Evolutionary conservation across 2,329 filamentous ascomycete species (phyloP).

Genomic region (Chrysoporthe austroafricana): DNA sequence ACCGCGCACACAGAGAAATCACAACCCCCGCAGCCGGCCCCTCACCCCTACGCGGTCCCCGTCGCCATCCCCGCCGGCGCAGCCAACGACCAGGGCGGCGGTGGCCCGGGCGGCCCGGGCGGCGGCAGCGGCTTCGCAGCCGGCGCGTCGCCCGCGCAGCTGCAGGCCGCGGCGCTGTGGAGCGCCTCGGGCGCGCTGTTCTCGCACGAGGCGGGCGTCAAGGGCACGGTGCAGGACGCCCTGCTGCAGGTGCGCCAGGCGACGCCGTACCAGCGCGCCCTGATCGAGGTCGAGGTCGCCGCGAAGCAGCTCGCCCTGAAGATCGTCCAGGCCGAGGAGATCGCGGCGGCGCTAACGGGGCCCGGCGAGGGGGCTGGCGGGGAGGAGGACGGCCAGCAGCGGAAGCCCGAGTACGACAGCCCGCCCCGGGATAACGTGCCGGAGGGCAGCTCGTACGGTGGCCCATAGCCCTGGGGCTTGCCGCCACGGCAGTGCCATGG

Average conservation of each 20-base stretch:
- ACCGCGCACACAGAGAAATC: conserved; percentile 21
- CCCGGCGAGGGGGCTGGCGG: conserved; percentile 29
- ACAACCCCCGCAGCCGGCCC: conserved; percentile 19
- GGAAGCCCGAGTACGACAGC: conserved; percentile 18
- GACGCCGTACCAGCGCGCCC: conserved; percentile 48
- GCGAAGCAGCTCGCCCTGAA: conserved; percentile 59
- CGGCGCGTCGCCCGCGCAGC: conserved; percentile 27
- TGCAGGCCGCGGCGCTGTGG: conserved; percentile 30
- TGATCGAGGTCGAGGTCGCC: conserved; percentile 57
- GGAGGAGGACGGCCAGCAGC: conserved; percentile 13
- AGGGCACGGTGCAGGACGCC: conserved; percentile 49
- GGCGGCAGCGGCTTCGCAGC: conserved; percentile 12
- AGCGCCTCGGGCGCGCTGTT: conserved; percentile 25
- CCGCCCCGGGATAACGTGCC: conserved; percentile 20
- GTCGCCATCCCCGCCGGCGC: conserved; percentile 17
- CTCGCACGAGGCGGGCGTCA: conserved; percentile 44
- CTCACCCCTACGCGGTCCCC: conserved; percentile 27
- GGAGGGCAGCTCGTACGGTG: conserved; percentile 7
- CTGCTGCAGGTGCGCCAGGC: conserved; percentile 50
- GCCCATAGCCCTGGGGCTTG: background rate
- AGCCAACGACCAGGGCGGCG: conserved; percentile 32
- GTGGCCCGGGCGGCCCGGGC: conserved; percentile 15
- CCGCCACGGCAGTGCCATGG: background rate
- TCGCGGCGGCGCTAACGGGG: conserved; percentile 32
- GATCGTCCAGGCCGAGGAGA: conserved; percentile 56